Conservation (phyloP, 75 land plant genomes). For the Ceratopteris richardii region DNA sequence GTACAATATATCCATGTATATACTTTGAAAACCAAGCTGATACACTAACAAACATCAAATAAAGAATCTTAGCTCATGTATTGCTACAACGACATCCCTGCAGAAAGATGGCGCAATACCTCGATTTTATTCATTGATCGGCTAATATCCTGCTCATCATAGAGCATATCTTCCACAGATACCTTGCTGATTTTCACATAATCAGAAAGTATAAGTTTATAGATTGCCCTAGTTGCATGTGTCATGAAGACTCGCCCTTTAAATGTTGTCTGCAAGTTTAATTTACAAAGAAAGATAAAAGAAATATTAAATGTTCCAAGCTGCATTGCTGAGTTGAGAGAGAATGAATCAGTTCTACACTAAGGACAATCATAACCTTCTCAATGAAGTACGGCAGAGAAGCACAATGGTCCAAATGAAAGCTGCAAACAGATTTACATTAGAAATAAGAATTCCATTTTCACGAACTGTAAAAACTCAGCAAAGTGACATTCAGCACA, state of each 20-base stretch:
- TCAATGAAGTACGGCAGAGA: constrained; percentile 96
- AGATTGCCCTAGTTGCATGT: constrained; percentile 95
- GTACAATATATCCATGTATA: constrained; percentile 7
- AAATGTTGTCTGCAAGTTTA: constrained; percentile 92
- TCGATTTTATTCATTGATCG: constrained; percentile 99
- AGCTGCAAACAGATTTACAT: constrained; percentile 42
- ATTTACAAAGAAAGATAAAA: not conserved
- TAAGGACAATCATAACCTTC: constrained; percentile 47
- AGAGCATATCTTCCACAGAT: constrained; percentile 95
- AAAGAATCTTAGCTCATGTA: no score
- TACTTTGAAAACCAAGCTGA: no score
- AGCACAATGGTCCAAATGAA: constrained; percentile 97
- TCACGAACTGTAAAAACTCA: no score
- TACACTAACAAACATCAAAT: no score
- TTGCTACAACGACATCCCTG: no score
- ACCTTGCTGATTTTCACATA: constrained; percentile 98
- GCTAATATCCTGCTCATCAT: constrained; percentile 82
- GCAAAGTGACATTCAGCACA: no score
- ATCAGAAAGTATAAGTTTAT: constrained; percentile 80
- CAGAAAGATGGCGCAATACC: constrained; percentile 31
- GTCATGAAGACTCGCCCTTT: constrained; percentile 96
- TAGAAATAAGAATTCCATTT: no score
- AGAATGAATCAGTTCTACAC: no score
- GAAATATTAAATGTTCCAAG: not conserved
- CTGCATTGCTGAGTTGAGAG: no score